These are phyloP conservation scores for Physcomitrium patens DNA, from an alignment of 225 moss, liverwort and hornwort species.

Conservation along the genomic window DNA sequence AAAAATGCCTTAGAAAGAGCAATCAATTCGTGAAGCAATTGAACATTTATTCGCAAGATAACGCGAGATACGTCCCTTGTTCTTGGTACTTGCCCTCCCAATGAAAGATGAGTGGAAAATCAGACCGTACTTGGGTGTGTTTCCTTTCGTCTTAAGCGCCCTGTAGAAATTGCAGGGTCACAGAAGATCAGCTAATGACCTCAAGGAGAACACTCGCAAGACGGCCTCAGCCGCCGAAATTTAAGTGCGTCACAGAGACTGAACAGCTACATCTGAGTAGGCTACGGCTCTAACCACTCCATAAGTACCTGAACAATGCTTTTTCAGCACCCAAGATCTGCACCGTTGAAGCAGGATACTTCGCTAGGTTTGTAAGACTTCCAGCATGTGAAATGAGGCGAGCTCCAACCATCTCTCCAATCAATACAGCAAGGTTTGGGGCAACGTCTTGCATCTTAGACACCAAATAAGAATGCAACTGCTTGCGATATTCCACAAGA, in stretches of 20 bases:
- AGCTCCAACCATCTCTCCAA: conserved; percentile 96
- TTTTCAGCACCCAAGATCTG: conserved; percentile 96
- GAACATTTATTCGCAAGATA: conserved; percentile 98
- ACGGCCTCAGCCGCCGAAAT: not conserved
- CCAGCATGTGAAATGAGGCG: conserved; percentile 97
- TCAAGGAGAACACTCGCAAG: not conserved
- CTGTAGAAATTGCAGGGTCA: conserved; percentile 37
- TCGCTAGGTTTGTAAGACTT: conserved; percentile 92
- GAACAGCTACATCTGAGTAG: not conserved
- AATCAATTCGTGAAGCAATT: conserved; percentile 95
- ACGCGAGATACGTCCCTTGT: conserved; percentile 92
- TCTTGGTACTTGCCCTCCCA: conserved; percentile 81
- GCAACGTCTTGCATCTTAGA: conserved; percentile 96
- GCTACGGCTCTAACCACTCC: not conserved
- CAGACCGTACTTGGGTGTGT: conserved; percentile 90
- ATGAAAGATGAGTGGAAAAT: conserved; percentile 96
- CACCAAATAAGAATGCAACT: conserved; percentile 88
- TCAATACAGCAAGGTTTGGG: conserved; percentile 87
- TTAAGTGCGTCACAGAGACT: not conserved
- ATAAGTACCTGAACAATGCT: conserved; percentile 81
- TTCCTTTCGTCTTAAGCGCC: conserved; percentile 98
- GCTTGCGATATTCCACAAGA: conserved; percentile 88
- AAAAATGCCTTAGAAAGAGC: conserved; percentile 55
- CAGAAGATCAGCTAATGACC: too few species aligned
- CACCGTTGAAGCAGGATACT: conserved; percentile 92